Evolutionary conservation across 805 yeast genomes (phyloP).

Genomic region (Lachancea sp.): DNA sequence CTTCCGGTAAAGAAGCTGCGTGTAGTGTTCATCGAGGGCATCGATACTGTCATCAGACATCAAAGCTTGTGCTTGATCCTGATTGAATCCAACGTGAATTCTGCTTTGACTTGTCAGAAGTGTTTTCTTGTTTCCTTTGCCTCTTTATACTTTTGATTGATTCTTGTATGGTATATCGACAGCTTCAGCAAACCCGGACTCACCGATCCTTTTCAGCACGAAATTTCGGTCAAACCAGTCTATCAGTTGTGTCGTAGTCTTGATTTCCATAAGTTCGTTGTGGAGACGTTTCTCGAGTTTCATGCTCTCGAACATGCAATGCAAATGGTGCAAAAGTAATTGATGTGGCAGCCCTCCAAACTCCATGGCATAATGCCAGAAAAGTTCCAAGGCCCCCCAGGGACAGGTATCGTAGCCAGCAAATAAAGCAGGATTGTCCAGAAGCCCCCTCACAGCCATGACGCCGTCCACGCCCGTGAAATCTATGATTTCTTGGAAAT

Average conservation of each 20-base stretch:
- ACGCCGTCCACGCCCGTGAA: slow-evolving; percentile 82
- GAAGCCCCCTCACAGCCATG: slow-evolving; percentile 89
- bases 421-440: slow-evolving; percentile 83
- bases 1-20: neutral
- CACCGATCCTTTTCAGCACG: slow-evolving; percentile 58
- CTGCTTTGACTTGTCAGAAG: too few relatives aligned
- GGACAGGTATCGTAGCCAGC: slow-evolving; percentile 70
- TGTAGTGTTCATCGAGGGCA: neutral
- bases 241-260: slow-evolving; percentile 53
- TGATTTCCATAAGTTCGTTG: slow-evolving; percentile 58
- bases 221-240: slow-evolving; percentile 80
- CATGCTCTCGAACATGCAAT: slow-evolving; percentile 70
- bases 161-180: slow-evolving; percentile 40
- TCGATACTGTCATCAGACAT: neutral
- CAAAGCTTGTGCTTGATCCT: too few relatives aligned
- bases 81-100: too few relatives aligned
- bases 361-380: slow-evolving; percentile 70
- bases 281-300: slow-evolving; percentile 41
- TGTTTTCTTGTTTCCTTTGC: neutral
- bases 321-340: slow-evolving; percentile 78
- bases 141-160: neutral
- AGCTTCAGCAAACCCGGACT: slow-evolving; percentile 58
- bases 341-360: slow-evolving; percentile 78
- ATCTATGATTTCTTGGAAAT: slow-evolving; percentile 55
- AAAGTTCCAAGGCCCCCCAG: slow-evolving; percentile 83